Evolutionary conservation across 176 grass and related monocot genomes (phyloP), one percentile per base, ranked within the genome.

Genomic region (Musa beccarii): DNA sequence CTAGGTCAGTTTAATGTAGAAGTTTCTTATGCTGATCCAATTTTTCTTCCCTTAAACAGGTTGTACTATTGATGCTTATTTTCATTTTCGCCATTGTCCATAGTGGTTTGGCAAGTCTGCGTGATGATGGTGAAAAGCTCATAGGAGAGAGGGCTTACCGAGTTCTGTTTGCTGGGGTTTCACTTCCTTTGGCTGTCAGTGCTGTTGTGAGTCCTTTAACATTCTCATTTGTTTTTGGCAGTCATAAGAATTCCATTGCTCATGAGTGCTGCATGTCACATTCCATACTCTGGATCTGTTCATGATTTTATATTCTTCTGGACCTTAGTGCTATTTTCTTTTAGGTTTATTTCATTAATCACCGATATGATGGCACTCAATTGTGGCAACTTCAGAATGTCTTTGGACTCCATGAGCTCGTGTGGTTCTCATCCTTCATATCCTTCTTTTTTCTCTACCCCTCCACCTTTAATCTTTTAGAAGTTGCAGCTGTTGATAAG

Each of bases 281-380:
- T 70, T 53, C 73, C 52, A 28, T 28, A 12, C 9, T 56, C 66
- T 78, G 67, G 66, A 68, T 59, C 59, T 61, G 16, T 52, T 61
- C 43, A n/a, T 22, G 23, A 43, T 22, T 64, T 16, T 15, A 21
- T 77, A 11, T 11, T 43, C 34, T 63, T 50, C 52, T 26, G 62
- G 20, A 52, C n/a, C 23, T 16, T 2, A 6, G 16, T 52, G 49
- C 75, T 77, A 19, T 34, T 76, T 53, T 78, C 52, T 83, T 85
- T 28, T 67, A 99, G 95, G 95, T 94, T 25, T 99, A 98, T 75
- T 93, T 98, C 67, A 91, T 99, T 79, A 94, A 94, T 84, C 90
- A 99, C 74, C 82, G 88, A 22, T 99, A 91, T 67, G 82, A 91
- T 76, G 95, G 95, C 71, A 81, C 71, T 71, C 90, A 94, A 70